Base-by-base conservation (phyloP, 2,329 filamentous ascomycete genomes). In the Polytolypa hystricis region DNA sequence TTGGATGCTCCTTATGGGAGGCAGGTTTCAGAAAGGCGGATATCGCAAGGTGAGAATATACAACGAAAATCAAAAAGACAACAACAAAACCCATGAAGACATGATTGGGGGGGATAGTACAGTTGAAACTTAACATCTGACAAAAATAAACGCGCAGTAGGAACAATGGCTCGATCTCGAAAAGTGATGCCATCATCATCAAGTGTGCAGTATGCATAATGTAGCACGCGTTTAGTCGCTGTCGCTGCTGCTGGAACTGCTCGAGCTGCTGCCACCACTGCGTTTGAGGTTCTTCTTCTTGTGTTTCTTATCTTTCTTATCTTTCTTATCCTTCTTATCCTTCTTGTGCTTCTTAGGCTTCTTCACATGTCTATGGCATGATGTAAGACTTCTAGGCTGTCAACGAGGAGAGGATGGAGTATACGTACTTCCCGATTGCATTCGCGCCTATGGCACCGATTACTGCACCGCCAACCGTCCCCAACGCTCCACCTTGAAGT, bases 391-490 rank as follows among this genome's bases (percentile, higher is more conserved):
- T n/a, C n/a, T n/a, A n/a, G n/a, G n/a, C n/a, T n/a, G n/a, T n/a
- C n/a, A n/a, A n/a, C n/a, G n/a, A 10, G 14, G 16, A 9, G 8
- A 11, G 20, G 12, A 17, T 25, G 33, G 17, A 2, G 7, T 20
- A 29, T 5, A 43, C 52, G 42, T 43, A 57, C 55, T 51, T 38
- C 37, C 56, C 50, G 15, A 47, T 47, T 29, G 49, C 41, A 30
- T 54, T 54, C 40, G 54, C 48, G 30, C 56, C 55, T 8, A 51
- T 47, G 10, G 54, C 55, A 23, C 58, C 58, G 17, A 51, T 43
- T 23, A 59, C 40, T 14, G 52, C 50, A 27, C 58, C 58, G 5
- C 54, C 58, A 2, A 54, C 42, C 1, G 52, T 55, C 2, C 52
- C 54, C 21, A 62, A 30, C 5, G 48, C 27, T 5, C 55, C 57